These are phyloP conservation scores for Schwanniomyces etchellsii DNA, from an alignment of 1,139 yeast species.

Conservation along the genomic window DNA sequence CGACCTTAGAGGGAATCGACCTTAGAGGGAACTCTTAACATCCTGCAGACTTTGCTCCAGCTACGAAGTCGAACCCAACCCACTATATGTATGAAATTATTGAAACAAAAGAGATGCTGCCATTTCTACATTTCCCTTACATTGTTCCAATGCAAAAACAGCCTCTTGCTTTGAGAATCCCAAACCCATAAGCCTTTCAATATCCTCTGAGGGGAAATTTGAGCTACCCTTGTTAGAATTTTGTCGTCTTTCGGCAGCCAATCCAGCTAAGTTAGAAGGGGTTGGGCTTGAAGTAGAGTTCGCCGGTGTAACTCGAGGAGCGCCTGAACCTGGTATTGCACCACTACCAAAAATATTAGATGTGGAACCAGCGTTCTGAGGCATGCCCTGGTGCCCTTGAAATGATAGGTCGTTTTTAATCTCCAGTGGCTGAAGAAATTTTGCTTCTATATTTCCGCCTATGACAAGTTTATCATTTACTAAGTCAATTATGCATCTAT, in stretches of 20 bases:
- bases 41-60: background rate
- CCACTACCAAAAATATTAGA: slow-evolving; percentile 21
- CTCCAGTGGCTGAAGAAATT: slow-evolving; percentile 70
- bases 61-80: too few species aligned
- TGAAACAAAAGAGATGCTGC: slow-evolving; percentile 77
- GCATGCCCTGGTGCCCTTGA: slow-evolving; percentile 10
- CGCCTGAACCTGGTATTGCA: slow-evolving; percentile 4
- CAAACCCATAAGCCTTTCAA: slow-evolving; percentile 52
- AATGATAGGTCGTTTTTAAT: slow-evolving; percentile 40
- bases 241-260: slow-evolving; percentile 24
- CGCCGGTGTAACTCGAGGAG: slow-evolving; percentile 15
- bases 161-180: slow-evolving; percentile 71
- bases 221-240: slow-evolving; percentile 5
- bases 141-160: slow-evolving; percentile 54
- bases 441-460: slow-evolving; percentile 63
- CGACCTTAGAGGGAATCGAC: too few species aligned
- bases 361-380: slow-evolving; percentile 2
- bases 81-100: too few species aligned
- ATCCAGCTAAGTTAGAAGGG: slow-evolving; percentile 18
- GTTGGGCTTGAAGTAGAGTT: slow-evolving; percentile 10
- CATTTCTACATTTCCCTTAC: slow-evolving; percentile 73
- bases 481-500: slow-evolving; percentile 78
- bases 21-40: too few species aligned
- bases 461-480: slow-evolving; percentile 60
- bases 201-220: slow-evolving; percentile 34